Evolutionary conservation across 352 stramenopile species (phyloP).

Genomic region (Blastocystis sp.): DNA sequence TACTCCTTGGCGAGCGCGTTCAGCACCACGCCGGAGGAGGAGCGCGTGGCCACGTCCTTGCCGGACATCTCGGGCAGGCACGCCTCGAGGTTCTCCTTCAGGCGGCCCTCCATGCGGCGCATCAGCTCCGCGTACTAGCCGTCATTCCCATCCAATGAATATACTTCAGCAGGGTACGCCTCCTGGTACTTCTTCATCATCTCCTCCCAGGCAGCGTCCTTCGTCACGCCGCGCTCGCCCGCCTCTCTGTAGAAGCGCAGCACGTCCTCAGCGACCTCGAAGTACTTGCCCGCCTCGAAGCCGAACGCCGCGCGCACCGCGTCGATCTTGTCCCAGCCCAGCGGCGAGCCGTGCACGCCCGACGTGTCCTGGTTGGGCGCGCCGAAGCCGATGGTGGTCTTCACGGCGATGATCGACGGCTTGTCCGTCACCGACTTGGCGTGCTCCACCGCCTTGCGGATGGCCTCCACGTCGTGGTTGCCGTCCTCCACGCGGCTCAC

Average conservation of each 20-base stretch:
- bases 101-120: slow-evolving; percentile 85
- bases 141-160: not conserved
- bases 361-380: slow-evolving; percentile 85
- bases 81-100: slow-evolving; percentile 85
- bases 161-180: slow-evolving; percentile 83
- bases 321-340: slow-evolving; percentile 89
- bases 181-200: slow-evolving; percentile 86
- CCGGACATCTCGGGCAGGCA: slow-evolving; percentile 87
- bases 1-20: slow-evolving; percentile 87
- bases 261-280: slow-evolving; percentile 74
- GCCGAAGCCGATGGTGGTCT: slow-evolving; percentile 91
- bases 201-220: slow-evolving; percentile 83
- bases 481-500: slow-evolving; percentile 89
- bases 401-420: slow-evolving; percentile 97
- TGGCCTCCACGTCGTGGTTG: slow-evolving; percentile 86
- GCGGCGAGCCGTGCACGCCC: slow-evolving; percentile 89
- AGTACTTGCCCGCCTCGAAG: slow-evolving; percentile 85
- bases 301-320: slow-evolving; percentile 82
- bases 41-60: slow-evolving; percentile 86
- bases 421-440: slow-evolving; percentile 90
- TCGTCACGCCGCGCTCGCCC: slow-evolving; percentile 75
- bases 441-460: slow-evolving; percentile 86
- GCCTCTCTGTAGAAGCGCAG: slow-evolving; percentile 71
- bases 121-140: slow-evolving; percentile 82
- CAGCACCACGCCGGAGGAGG: slow-evolving; percentile 89